These are phyloP conservation scores for Lanmaoa rubissima DNA, from an alignment of 768 basidiomycete species.

Conservation along the genomic window DNA sequence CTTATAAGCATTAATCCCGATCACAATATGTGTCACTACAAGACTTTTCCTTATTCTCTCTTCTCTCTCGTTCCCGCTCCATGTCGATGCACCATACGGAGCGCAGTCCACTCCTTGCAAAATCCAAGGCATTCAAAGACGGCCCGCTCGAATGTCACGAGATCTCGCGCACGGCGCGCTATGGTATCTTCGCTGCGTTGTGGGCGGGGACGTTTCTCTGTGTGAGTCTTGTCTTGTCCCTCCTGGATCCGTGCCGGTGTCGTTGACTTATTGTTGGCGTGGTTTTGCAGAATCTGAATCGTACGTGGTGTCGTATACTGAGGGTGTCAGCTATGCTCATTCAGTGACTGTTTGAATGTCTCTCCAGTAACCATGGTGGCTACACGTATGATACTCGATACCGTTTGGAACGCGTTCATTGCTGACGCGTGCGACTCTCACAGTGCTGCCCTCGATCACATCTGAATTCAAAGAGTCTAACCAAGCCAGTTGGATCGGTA, in stretches of 20 bases:
- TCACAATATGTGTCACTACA: no score
- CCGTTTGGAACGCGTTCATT: not conserved
- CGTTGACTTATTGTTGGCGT: not conserved
- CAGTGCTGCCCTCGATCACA: slow-evolving; percentile 17
- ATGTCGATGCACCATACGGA: slow-evolving; percentile 19
- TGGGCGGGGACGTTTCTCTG: slow-evolving; percentile 72
- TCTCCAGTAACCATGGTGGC: slow-evolving; percentile 25
- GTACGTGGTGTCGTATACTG: slow-evolving; percentile 1
- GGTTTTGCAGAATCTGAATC: slow-evolving; percentile 10
- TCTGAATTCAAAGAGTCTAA: slow-evolving; percentile 29
- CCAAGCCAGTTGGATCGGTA: slow-evolving; percentile 30
- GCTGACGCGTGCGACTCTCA: not conserved
- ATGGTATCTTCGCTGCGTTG: slow-evolving; percentile 64
- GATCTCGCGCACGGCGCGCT: slow-evolving; percentile 53
- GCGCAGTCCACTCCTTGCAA: slow-evolving; percentile 27
- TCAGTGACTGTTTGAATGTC: not conserved
- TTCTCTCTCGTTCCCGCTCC: not conserved
- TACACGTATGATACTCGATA: slow-evolving; percentile 8
- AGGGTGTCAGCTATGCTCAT: not conserved
- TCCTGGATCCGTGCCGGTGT: not conserved
- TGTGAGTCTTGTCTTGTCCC: slow-evolving; percentile 39
- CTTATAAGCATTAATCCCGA: no score
- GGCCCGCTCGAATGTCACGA: slow-evolving; percentile 51
- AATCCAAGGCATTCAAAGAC: not conserved
- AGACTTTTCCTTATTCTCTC: not conserved